Evolutionary conservation across 2,329 filamentous ascomycete genomes (phyloP).

Genomic region (Periconia digitata): DNA sequence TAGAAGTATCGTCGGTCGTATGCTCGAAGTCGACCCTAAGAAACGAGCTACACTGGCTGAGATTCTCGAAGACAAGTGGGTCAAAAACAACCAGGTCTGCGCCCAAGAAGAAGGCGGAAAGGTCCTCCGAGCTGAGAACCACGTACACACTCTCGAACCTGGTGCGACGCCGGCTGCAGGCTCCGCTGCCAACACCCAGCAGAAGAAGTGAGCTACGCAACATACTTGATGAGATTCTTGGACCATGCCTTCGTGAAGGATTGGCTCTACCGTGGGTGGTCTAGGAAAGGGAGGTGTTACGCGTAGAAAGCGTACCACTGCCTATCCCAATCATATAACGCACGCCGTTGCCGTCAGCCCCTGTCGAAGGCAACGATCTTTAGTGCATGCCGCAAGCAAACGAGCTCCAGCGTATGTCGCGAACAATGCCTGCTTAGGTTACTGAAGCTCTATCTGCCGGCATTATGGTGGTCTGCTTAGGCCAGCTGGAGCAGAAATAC

Average conservation of each 20-base stretch:
- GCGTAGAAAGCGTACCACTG: too few relatives aligned
- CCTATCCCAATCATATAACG: too few relatives aligned
- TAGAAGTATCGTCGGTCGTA: slow-evolving; percentile 83
- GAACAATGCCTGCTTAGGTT: too few relatives aligned
- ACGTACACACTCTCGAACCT: slow-evolving; percentile 84
- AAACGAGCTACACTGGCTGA: slow-evolving; percentile 83
- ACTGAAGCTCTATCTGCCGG: too few relatives aligned
- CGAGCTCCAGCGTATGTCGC: too few relatives aligned
- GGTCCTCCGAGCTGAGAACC: slow-evolving; percentile 72
- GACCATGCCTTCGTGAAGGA: not conserved
- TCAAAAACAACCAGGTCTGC: slow-evolving; percentile 82
- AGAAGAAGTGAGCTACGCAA: slow-evolving; percentile 33
- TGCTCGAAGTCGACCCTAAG: slow-evolving; percentile 87
- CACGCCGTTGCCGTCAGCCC: too few relatives aligned
- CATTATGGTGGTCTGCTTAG: too few relatives aligned
- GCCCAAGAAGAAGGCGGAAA: slow-evolving; percentile 73
- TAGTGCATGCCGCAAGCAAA: too few relatives aligned
- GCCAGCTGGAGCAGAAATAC: too few relatives aligned
- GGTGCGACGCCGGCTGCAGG: slow-evolving; percentile 35
- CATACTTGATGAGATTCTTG: not conserved
- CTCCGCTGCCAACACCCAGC: slow-evolving; percentile 35
- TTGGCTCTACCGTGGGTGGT: not conserved
- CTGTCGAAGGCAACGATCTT: too few relatives aligned
- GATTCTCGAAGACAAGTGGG: slow-evolving; percentile 85
- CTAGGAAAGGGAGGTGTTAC: not conserved